Base-by-base conservation (phyloP, 441 rosid species). In the Isatis lusitanica region DNA sequence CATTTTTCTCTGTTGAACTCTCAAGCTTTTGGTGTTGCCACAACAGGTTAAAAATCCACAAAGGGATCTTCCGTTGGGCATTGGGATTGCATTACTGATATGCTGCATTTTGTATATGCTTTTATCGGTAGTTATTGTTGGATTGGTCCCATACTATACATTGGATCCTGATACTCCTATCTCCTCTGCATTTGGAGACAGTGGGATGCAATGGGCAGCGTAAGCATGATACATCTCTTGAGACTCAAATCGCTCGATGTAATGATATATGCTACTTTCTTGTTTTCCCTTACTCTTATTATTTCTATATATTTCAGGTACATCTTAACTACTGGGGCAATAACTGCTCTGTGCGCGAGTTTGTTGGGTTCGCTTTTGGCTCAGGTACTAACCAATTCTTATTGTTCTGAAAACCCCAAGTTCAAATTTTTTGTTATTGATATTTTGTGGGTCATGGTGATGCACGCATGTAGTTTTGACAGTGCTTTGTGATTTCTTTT, bases 131-230 rank as follows among this genome's bases (percentile, higher is more conserved):
- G 93, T 92, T 51, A 84, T 90, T 63, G 97, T 92, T 63, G 97
- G 97, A 52, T 77, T 92, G 67, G 96, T 92, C 21, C 97, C 96
- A 62, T 92, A 92, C 85, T 83, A 84, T 62, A 74, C 92, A 38
- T 66, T 92, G 81, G 84, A 90, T 84, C 93, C 93, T 18, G 97
- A 92, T 79, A 92, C 96, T 62, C 97, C 97, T 16, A 90, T 92
- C 80, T 88, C 97, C 77, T 85, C 96, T 50, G 93, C 97, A 71
- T 92, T 92, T 86, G 87, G 88, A 81, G 81, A 83, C 79, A 82
- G 91, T 75, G 94, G 97, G 70, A 90, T 92, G 96, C 90, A 92
- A 40, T 92, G 97, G 96, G 97, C 97, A 66, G 91, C 88, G 97
- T 90, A 87, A 82, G 97, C 66, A 50, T 68, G 30, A 44, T 69